Evolutionary conservation across 495 filamentous ascomycete genomes (phyloP).

Genomic region (Elasticomyces elasticus): DNA sequence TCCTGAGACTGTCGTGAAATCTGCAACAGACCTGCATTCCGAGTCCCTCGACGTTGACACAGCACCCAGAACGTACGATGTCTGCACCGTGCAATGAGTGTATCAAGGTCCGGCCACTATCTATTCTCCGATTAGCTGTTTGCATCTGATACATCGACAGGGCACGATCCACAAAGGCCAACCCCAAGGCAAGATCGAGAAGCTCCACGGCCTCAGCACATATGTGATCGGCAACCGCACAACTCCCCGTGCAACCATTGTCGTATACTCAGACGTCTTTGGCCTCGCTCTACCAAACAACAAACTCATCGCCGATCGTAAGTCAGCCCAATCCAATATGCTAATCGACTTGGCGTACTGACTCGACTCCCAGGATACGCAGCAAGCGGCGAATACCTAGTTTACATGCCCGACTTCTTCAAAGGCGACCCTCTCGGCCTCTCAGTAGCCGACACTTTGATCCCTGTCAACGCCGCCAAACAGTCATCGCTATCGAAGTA

Average conservation of each 20-base stretch:
- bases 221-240: slow-evolving; percentile 35
- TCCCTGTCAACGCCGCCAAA: slow-evolving; percentile 35
- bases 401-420: slow-evolving; percentile 37
- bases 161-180: slow-evolving; percentile 35
- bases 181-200: slow-evolving; percentile 33
- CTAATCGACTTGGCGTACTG: neutral
- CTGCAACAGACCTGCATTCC: neutral
- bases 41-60: neutral
- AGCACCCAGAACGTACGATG: neutral
- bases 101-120: neutral
- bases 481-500: slow-evolving; percentile 33
- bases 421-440: slow-evolving; percentile 34
- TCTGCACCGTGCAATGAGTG: neutral
- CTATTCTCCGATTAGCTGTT: no score
- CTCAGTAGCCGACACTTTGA: slow-evolving; percentile 31
- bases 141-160: neutral
- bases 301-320: slow-evolving; percentile 34
- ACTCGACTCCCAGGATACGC: slow-evolving; percentile 31
- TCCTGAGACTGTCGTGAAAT: no score
- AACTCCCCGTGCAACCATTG: slow-evolving; percentile 31
- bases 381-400: slow-evolving; percentile 34
- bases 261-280: slow-evolving; percentile 37
- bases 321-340: neutral
- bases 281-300: slow-evolving; percentile 34
- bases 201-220: slow-evolving; percentile 33